Conservation (phyloP, 345 rosid species). For the Heritiera littoralis region DNA sequence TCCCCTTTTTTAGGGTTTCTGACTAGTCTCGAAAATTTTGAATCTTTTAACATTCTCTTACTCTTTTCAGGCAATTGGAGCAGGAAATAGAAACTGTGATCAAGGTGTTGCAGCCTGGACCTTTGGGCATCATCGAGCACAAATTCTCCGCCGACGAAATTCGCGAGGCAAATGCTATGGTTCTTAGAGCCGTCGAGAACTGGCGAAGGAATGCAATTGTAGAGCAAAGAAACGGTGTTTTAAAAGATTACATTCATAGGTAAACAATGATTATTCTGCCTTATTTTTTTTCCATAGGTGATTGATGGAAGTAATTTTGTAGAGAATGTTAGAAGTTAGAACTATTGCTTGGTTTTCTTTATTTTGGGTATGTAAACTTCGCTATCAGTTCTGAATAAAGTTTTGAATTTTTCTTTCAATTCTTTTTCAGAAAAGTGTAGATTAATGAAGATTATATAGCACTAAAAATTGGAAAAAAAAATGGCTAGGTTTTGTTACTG, state of each 20-base stretch:
- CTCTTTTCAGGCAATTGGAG: constrained; percentile 63
- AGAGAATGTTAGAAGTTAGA: too few relatives aligned
- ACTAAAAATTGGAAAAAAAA: not conserved
- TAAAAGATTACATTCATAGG: constrained; percentile 43
- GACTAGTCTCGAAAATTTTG: not conserved
- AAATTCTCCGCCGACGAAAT: constrained; percentile 77
- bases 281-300: not conserved
- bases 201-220: constrained; percentile 59
- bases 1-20: constrained; percentile 2
- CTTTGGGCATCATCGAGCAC: constrained; percentile 82
- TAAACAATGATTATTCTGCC: too few relatives aligned
- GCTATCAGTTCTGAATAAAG: not conserved
- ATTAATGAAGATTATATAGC: not conserved
- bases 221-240: constrained; percentile 49
- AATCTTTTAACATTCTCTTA: not conserved
- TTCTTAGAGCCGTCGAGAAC: constrained; percentile 59
- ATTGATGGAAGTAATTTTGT: not conserved
- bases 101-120: constrained; percentile 84
- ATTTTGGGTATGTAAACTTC: not conserved
- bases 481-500: not conserved
- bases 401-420: not conserved
- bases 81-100: constrained; percentile 82
- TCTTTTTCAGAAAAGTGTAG: not conserved
- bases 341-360: not conserved
- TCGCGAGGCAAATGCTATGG: constrained; percentile 57